Percentiles rank a stretch among this genome's conserved stretches.
These are phyloP conservation scores for Thymus mandschuricus DNA, from an alignment of 257 asterid species.

Conservation along the genomic window DNA sequence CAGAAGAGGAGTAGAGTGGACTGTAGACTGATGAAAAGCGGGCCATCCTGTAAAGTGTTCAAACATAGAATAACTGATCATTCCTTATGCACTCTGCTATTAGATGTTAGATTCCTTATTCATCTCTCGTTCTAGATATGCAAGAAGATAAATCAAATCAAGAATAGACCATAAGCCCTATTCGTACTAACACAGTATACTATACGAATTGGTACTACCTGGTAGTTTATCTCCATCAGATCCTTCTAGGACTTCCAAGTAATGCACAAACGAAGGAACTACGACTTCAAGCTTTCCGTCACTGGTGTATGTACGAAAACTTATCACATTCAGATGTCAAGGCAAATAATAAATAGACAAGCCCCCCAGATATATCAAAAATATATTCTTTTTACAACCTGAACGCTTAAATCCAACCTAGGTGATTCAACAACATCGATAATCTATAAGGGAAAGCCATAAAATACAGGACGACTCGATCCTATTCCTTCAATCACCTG, in stretches of 20 bases:
- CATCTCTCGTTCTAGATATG: no score
- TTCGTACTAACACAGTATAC: slow-evolving; percentile 3
- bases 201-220: slow-evolving; percentile 49
- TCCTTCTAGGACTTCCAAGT: slow-evolving; percentile 97
- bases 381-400: slow-evolving; percentile 12
- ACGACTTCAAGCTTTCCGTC: slow-evolving; percentile 98
- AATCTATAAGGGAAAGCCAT: background rate
- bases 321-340: slow-evolving; percentile 10
- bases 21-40: slow-evolving; percentile 97
- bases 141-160: slow-evolving; percentile 1
- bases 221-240: slow-evolving; percentile 99
- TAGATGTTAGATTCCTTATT: background rate
- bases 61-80: slow-evolving; percentile 26
- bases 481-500: slow-evolving; percentile 50
- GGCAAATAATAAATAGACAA: slow-evolving; percentile 13
- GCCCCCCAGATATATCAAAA: background rate
- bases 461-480: slow-evolving; percentile 6
- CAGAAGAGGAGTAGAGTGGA: slow-evolving; percentile 92
- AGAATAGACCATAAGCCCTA: slow-evolving; percentile 1
- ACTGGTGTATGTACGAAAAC: slow-evolving; percentile 44
- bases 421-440: background rate
- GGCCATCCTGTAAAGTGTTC: slow-evolving; percentile 83
- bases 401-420: slow-evolving; percentile 6
- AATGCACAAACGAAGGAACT: slow-evolving; percentile 97
- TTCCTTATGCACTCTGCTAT: slow-evolving; percentile 18